Evolutionary conservation across 2,329 filamentous ascomycete species (phyloP), one percentile per base, ranked within the genome.

Genomic region (Exophiala sp.): DNA sequence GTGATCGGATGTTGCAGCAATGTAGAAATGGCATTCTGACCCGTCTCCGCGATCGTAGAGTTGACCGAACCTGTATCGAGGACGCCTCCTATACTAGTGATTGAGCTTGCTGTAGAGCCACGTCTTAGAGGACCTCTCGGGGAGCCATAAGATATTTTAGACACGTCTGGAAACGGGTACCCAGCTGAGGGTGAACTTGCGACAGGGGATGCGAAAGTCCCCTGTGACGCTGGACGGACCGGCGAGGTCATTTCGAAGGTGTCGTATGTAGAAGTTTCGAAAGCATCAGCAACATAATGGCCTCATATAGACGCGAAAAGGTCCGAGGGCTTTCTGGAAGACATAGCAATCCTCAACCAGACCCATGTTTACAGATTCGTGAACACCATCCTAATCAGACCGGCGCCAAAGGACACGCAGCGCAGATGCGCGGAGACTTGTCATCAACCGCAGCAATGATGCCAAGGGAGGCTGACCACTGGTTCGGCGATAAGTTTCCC

Each of bases 11-110:
- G 85, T 64, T 95, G 87, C 2, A 97, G 78, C n/a, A 97, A 77
- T 1, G 88, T 95, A 7, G 90, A 95, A 61, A 97, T 97, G 55
- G 93, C 89, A 78, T 95, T 96, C 61, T 90, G 86, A 9, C 84
- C 82, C n/a, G 82, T 80, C 68, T 95, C 89, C 43, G 73, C 76
- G 60, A 83, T 75, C 13, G 83, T 76, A 53, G 76, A 70, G 52
- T 52, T 44, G 32, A 63, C 73, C 1, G 78, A 71, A n/a, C 80
- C 78, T 7, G 80, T 82, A 64, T 95, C 88, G 53, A 95, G 72
- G 29, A 81, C 78, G n/a, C 88, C 88, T 54, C 89, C 89, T 65
- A 95, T 82, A 24, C 90, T 96, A 64, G 84, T 82, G 60, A 91
- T 81, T 18, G 91, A 96, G 73, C 89, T 95, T 38, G 90, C 84